These are phyloP conservation scores for Canna indica DNA, from an alignment of 176 grass and related monocot genomes.

Conservation along the genomic window DNA sequence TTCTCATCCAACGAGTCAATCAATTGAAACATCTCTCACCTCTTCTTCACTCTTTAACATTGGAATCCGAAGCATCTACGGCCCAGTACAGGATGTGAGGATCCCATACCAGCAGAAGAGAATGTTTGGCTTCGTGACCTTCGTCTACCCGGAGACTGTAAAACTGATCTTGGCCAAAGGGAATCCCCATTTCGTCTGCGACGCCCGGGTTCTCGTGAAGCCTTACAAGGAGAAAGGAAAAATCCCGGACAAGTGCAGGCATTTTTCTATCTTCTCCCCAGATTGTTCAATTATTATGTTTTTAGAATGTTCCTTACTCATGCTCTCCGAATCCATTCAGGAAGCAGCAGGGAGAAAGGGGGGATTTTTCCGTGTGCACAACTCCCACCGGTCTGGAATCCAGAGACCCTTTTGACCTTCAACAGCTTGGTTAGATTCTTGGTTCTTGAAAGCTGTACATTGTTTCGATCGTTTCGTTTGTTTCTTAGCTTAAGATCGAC, in stretches of 20 bases:
- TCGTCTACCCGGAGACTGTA: conserved; percentile 87
- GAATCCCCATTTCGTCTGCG: conserved; percentile 95
- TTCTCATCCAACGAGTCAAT: background rate
- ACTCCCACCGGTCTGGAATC: conserved; percentile 9
- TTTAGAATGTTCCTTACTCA: background rate
- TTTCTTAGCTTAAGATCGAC: background rate
- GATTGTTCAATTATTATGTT: background rate
- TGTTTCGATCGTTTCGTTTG: background rate
- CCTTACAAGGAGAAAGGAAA: conserved; percentile 99
- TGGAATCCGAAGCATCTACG: background rate
- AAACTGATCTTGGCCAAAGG: conserved; percentile 86
- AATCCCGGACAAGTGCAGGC: conserved; percentile 84
- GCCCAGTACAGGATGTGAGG: no score
- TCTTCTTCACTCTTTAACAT: background rate
- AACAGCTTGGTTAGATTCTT: conserved; percentile 49
- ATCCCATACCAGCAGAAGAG: conserved; percentile 98
- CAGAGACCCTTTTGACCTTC: conserved; percentile 81
- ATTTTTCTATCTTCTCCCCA: conserved; percentile 10
- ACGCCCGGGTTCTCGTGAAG: conserved; percentile 80
- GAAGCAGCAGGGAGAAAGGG: conserved; percentile 38
- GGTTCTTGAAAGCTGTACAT: no score
- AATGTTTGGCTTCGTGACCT: conserved; percentile 99
- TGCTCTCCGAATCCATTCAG: conserved; percentile 22
- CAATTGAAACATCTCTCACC: background rate
- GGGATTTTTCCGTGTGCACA: background rate